phyloP scores from a whole-genome alignment of 495 filamentous ascomycete genomes.

The Daldinia bambusicola region DNA sequence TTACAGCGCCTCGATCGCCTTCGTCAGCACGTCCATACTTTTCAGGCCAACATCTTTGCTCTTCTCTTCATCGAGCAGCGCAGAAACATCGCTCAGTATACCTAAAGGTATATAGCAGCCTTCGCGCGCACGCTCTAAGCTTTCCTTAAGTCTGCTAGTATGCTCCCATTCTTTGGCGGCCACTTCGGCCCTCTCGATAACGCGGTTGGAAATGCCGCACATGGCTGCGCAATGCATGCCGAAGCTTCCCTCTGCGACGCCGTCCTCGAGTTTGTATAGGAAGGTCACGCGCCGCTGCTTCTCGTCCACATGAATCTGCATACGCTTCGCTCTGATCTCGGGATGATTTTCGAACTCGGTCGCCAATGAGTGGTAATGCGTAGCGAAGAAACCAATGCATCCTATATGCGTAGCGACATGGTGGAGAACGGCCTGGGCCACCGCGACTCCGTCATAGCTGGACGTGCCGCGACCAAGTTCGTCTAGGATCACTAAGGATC shows the following conservation, averaged over 20 bases:
- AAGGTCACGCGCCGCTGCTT: constrained; percentile 84
- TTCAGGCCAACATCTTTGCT: constrained; percentile 58
- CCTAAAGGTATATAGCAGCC: constrained; percentile 86
- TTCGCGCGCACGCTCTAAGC: constrained; percentile 78
- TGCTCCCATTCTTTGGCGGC: constrained; percentile 97
- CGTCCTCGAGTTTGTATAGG: constrained; percentile 92
- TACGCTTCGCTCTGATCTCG: constrained; percentile 83
- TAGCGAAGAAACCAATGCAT: constrained; percentile 96
- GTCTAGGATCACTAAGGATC: constrained; percentile 96
- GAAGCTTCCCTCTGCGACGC: constrained; percentile 96
- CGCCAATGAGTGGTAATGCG: constrained; percentile 95
- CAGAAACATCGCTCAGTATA: constrained; percentile 89
- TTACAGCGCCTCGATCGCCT: constrained; percentile 79
- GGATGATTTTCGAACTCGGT: constrained; percentile 89
- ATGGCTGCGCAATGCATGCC: constrained; percentile 99
- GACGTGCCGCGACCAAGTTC: constrained; percentile 95
- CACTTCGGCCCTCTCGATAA: constrained; percentile 86
- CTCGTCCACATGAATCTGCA: constrained; percentile 96
- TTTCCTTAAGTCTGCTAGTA: constrained; percentile 88
- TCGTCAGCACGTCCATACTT: constrained; percentile 75
- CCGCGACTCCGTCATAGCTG: constrained; percentile 94
- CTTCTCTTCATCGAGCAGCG: constrained; percentile 72
- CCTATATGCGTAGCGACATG: constrained; percentile 94
- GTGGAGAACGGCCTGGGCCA: constrained; percentile 95
- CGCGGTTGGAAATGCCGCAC: constrained; percentile 88